phyloP scores from a whole-genome alignment of 495 filamentous ascomycete genomes.

The Glarea lozoyensis region DNA sequence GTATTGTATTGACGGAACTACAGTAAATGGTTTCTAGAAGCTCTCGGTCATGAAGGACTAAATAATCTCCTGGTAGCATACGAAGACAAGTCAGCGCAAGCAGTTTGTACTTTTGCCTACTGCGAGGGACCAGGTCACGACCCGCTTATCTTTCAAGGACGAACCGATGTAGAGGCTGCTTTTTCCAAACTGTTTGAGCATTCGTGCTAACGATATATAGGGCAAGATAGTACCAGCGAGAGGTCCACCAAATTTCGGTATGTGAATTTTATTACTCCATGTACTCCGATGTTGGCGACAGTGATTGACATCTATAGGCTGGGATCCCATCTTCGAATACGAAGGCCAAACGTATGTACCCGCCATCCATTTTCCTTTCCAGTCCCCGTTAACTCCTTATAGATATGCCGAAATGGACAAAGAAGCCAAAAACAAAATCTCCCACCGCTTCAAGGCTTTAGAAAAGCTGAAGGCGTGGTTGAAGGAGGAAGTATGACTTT shows the following conservation, averaged over 20 bases:
- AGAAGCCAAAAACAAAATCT: conserved; percentile 83
- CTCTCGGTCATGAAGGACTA: conserved; percentile 71
- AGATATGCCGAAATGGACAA: conserved; percentile 94
- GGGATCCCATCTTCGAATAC: conserved; percentile 96
- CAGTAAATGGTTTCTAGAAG: conserved; percentile 88
- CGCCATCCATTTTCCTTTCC: not conserved
- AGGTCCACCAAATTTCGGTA: conserved; percentile 76
- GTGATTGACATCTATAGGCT: no score
- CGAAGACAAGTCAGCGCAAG: conserved; percentile 80
- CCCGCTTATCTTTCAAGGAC: conserved; percentile 83
- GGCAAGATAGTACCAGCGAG: conserved; percentile 68
- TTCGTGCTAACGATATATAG: conserved; percentile 34
- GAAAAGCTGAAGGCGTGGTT: conserved; percentile 82
- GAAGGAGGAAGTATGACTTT: conserved; percentile 39
- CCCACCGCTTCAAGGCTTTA: conserved; percentile 79
- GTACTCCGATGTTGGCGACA: no score
- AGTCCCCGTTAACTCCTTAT: conserved; percentile 1
- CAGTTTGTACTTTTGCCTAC: conserved; percentile 94
- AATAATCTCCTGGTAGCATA: conserved; percentile 89
- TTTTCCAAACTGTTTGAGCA: no score
- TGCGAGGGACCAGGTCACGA: conserved; percentile 77
- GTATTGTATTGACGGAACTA: conserved; percentile 2
- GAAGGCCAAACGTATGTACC: conserved; percentile 73
- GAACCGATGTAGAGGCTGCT: conserved; percentile 44
- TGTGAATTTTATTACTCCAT: not conserved